Conservation (phyloP, 2,329 filamentous ascomycete genomes). For the Pseudogymnoascus sp. region DNA sequence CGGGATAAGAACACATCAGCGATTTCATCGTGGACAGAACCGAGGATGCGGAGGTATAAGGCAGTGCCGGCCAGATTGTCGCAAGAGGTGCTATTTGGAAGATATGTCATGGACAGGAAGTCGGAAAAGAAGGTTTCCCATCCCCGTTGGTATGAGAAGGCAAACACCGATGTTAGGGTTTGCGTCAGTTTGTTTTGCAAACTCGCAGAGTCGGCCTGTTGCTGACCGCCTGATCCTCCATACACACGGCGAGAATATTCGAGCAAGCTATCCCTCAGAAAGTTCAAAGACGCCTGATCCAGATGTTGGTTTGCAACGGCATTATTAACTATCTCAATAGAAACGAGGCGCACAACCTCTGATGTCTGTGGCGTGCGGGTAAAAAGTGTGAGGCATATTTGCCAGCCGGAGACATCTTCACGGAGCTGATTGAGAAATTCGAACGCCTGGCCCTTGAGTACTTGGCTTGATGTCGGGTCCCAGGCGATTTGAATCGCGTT, state of each 20-base stretch:
- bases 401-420: conserved; percentile 79
- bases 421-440: conserved; percentile 74
- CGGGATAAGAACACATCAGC: conserved; percentile 83
- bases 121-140: conserved; percentile 93
- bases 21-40: conserved; percentile 93
- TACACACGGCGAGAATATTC: conserved; percentile 75
- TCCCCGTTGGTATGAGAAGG: conserved; percentile 73
- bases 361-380: conserved; percentile 66
- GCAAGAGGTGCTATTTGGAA: conserved; percentile 49
- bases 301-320: conserved; percentile 75
- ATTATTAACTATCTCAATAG: conserved; percentile 88
- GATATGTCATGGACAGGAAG: conserved; percentile 67
- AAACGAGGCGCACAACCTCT: conserved; percentile 82
- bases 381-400: conserved; percentile 82
- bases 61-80: conserved; percentile 72
- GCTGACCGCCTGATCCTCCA: conserved; percentile 45
- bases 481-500: conserved; percentile 93
- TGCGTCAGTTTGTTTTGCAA: conserved; percentile 98
- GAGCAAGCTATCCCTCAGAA: conserved; percentile 75
- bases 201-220: conserved; percentile 60
- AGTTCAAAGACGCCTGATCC: conserved; percentile 63
- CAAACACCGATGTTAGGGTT: conserved; percentile 90
- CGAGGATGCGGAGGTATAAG: conserved; percentile 81
- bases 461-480: conserved; percentile 68
- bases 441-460: conserved; percentile 74